These are phyloP conservation scores for Fusarium nygamai DNA, from an alignment of 2,329 filamentous ascomycete species.

Conservation along the genomic window DNA sequence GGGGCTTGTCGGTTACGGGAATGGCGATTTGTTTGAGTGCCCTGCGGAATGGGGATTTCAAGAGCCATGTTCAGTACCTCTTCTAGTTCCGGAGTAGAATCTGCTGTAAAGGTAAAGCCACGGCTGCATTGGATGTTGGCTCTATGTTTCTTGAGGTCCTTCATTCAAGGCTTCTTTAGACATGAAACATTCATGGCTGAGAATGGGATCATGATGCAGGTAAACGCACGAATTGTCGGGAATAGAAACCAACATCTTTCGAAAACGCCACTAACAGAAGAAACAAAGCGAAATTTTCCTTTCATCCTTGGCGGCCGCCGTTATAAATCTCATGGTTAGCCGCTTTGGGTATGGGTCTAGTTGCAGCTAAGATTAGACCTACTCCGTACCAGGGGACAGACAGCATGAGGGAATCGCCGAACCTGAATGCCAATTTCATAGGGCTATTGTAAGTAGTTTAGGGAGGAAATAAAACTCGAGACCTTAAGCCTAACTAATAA, in stretches of 20 bases:
- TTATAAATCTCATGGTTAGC: conserved; percentile 1
- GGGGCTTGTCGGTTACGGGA: conserved; percentile 18
- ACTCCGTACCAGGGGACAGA: not conserved
- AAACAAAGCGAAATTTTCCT: conserved; percentile 6
- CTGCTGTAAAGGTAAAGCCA: not conserved
- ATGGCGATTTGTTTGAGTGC: conserved; percentile 1
- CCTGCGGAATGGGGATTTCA: not conserved
- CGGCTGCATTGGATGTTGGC: not conserved
- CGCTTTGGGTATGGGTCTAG: conserved; percentile 27
- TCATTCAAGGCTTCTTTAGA: not conserved
- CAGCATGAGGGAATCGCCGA: conserved; percentile 30
- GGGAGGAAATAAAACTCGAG: too few relatives aligned
- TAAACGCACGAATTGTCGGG: not conserved
- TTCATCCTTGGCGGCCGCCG: conserved; percentile 4
- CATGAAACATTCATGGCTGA: conserved; percentile 12
- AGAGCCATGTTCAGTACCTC: not conserved
- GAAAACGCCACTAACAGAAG: not conserved
- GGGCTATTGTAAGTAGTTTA: conserved; percentile 8
- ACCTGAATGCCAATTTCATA: not conserved
- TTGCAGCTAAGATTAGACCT: conserved; percentile 13
- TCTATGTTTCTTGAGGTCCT: not conserved
- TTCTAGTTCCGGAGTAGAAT: not conserved
- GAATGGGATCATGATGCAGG: not conserved
- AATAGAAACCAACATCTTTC: conserved; percentile 10
- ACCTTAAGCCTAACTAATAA: too few relatives aligned